Evolutionary conservation across 179 eudicot species (phyloP).

Genomic region (Patellifolia procumbens): DNA sequence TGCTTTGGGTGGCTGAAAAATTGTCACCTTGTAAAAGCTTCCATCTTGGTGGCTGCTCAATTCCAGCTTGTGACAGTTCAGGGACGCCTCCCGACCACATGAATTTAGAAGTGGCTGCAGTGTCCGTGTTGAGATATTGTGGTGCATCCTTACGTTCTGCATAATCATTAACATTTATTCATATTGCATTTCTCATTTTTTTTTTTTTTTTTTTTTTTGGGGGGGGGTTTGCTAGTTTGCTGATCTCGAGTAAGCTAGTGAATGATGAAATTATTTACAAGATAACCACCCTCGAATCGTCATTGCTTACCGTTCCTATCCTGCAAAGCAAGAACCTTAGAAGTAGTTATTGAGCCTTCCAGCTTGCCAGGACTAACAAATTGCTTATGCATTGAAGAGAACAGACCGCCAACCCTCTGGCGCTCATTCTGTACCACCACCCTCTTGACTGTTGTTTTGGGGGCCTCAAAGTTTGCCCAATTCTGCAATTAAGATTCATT

Average conservation of each 20-base stretch:
- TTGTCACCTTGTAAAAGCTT: conserved; percentile 29
- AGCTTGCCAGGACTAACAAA: conserved; percentile 31
- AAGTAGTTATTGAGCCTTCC: conserved; percentile 39
- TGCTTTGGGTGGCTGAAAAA: conserved; percentile 23
- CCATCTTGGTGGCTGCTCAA: conserved; percentile 27
- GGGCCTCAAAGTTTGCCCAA: conserved; percentile 79
- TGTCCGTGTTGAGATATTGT: conserved; percentile 37
- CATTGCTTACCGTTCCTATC: conserved; percentile 48
- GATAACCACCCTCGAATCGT: neutral
- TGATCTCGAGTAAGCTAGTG: neutral
- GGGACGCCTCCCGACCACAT: conserved; percentile 36
- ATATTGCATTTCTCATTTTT: conserved; percentile 50
- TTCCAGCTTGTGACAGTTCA: conserved; percentile 30
- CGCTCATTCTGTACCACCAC: conserved; percentile 43
- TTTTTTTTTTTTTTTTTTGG: conserved; percentile 1
- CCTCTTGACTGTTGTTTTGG: conserved; percentile 84
- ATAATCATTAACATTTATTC: conserved; percentile 20
- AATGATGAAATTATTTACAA: no score
- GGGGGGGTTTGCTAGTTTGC: neutral
- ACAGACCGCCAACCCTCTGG: conserved; percentile 36
- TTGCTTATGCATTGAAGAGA: conserved; percentile 43
- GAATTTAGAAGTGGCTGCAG: conserved; percentile 33
- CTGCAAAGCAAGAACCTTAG: conserved; percentile 29
- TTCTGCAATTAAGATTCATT: conserved; percentile 49
- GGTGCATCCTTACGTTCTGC: conserved; percentile 45